Evolutionary conservation across 805 yeast genomes (phyloP), one percentile per base, ranked within the genome.

Genomic region (Candida wancherniae): DNA sequence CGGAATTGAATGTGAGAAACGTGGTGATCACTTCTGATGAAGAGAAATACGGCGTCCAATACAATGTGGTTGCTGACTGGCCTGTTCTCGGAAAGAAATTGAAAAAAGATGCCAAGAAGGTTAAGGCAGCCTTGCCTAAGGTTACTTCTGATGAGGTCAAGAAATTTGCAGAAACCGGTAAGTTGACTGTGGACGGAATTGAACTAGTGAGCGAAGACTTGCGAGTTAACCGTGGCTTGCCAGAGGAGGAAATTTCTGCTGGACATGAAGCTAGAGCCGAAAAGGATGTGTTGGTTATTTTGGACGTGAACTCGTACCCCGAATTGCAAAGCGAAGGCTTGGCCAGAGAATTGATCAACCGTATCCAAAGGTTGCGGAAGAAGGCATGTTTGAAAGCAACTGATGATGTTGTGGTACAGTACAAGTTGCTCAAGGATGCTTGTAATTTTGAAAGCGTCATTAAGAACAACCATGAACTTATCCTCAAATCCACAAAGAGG

Each of bases 61-160:
- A 88, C 70, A 77, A 74, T 43, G 97, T 90, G 24, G 94, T 84
- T 59, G 98, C 98, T 28, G 99, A 92, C 68, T 92, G 99, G 98
- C 95, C 97, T 36, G 85, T 87, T 13, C 73, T 92, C 47, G 99
- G 99, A 67, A 92, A 90, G 73, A 92, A 92, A 65, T 75, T 92
- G 62, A 90, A 87, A 77, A 79, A 80, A 57, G 97, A 88, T 50
- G 94, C 84, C 40, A 86, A 84, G 67, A 80, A 77, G 59, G 98
- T 92, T 39, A 94, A 90, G 73, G 94, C 80, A 53, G 97, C 94
- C 11, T 73, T 92, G 48, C 97, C 97, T 42, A 54, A 53, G 7
- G 74, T 92, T 30, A 65, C 90, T 13, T 82, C 97, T 8, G 83
- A 70, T 10, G 88, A 86, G 36, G 96, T 92, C 29, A 84, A 84